Evolutionary conservation across 1,284 basidiomycete species (phyloP).

Genomic region (Ceratobasidium sp.): DNA sequence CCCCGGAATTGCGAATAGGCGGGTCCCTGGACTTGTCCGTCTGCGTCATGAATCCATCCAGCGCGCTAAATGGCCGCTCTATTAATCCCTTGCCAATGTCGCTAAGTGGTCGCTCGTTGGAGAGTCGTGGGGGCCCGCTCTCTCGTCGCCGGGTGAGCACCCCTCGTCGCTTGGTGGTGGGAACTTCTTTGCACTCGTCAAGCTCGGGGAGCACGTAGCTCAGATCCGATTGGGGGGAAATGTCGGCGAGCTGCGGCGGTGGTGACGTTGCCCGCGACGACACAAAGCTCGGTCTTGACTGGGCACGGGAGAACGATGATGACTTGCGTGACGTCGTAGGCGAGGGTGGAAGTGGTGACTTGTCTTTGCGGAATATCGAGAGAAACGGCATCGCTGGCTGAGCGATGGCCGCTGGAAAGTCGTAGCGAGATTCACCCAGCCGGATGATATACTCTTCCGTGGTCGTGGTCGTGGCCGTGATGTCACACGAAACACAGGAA

Average conservation of each 20-base stretch:
- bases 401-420: neutral
- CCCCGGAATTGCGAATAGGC: neutral
- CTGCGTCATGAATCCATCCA: conserved; percentile 8
- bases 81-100: neutral
- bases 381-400: conserved; percentile 15
- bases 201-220: conserved; percentile 20
- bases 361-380: conserved; percentile 33
- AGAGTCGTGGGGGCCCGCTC: too few species aligned
- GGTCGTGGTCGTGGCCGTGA: too few species aligned
- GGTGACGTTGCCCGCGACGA: conserved; percentile 3
- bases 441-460: neutral
- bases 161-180: too few species aligned
- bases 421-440: neutral
- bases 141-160: too few species aligned
- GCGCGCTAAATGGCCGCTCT: neutral
- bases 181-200: neutral
- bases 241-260: conserved; percentile 6
- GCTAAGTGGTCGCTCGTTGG: neutral
- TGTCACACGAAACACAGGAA: too few species aligned
- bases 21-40: neutral
- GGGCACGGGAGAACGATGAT: neutral
- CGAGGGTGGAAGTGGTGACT: neutral
- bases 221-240: conserved; percentile 7
- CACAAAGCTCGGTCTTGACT: neutral
- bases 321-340: neutral